Evolutionary conservation across 345 rosid species (phyloP).

Genomic region (Raphanus raphanistrum): DNA sequence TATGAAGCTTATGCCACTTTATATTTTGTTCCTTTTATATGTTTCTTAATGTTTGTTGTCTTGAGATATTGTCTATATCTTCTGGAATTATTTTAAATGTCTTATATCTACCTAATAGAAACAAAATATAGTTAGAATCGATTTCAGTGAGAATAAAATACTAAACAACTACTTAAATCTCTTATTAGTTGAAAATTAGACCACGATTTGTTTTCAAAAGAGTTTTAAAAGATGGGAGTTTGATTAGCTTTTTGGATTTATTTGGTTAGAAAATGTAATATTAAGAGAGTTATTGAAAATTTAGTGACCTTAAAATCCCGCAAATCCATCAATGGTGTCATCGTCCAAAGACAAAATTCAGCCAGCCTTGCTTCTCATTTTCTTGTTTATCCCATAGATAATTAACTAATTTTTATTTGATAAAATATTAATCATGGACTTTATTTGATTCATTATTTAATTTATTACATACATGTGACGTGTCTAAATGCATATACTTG

Average conservation of each 20-base stretch:
- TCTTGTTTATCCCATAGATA: slow-evolving; percentile 6
- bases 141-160: background rate
- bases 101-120: background rate
- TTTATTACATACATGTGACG: background rate
- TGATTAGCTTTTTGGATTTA: slow-evolving; percentile 16
- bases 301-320: slow-evolving; percentile 22
- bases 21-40: background rate
- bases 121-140: background rate
- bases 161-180: background rate
- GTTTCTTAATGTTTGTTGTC: slow-evolving; percentile 1
- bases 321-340: slow-evolving; percentile 30
- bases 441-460: slow-evolving; percentile 1
- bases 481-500: slow-evolving; percentile 8
- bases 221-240: slow-evolving; percentile 30
- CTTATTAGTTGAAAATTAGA: background rate
- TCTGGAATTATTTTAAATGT: background rate
- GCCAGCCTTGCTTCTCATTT: slow-evolving; percentile 14
- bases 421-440: background rate
- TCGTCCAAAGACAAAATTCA: slow-evolving; percentile 25
- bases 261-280: slow-evolving; percentile 10
- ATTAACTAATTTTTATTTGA: background rate
- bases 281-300: background rate
- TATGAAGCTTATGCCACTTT: slow-evolving; percentile 27
- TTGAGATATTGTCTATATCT: slow-evolving; percentile 8
- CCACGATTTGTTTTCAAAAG: background rate